These are phyloP conservation scores for Aspergillus bridgeri DNA, from an alignment of 495 filamentous ascomycete genomes.

Conservation along the genomic window DNA sequence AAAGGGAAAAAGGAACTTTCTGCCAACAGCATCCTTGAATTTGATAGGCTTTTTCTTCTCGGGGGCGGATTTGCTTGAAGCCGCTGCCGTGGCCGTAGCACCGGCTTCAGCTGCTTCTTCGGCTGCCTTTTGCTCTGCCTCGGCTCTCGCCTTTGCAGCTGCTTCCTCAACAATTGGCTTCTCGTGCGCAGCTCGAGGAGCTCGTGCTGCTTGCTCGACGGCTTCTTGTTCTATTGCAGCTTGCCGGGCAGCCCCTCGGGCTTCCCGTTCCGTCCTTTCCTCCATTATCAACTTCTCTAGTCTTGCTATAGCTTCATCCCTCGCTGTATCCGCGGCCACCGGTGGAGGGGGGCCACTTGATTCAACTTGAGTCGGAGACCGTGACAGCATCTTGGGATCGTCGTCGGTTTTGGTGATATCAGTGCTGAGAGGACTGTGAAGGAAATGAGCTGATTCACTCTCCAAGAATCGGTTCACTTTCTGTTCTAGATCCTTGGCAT, in stretches of 20 bases:
- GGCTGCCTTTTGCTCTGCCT: conserved; percentile 44
- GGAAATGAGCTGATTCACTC: too few relatives aligned
- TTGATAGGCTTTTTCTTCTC: conserved; percentile 66
- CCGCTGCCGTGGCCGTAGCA: conserved; percentile 26
- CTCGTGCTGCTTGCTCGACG: too few relatives aligned
- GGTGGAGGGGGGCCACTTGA: conserved; percentile 22
- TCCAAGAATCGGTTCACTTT: too few relatives aligned
- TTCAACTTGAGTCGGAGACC: conserved; percentile 33
- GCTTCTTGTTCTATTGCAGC: conserved; percentile 39
- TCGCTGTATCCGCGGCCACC: conserved; percentile 31
- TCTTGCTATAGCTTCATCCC: conserved; percentile 51
- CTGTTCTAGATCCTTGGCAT: too few relatives aligned
- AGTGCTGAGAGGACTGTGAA: too few relatives aligned
- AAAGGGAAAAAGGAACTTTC: conserved; percentile 84
- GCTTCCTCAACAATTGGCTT: conserved; percentile 40
- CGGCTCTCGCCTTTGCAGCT: conserved; percentile 42
- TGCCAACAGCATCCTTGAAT: conserved; percentile 82
- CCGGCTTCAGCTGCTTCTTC: conserved; percentile 33
- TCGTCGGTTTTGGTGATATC: too few relatives aligned
- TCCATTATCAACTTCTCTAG: conserved; percentile 52
- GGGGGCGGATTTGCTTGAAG: conserved; percentile 26
- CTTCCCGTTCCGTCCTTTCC: conserved; percentile 41
- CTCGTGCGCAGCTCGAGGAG: conserved; percentile 43
- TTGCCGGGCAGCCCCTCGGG: conserved; percentile 40
- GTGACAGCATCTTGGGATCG: too few relatives aligned